These are phyloP conservation scores for Cinnamomum chago DNA, from an alignment of 164 flowering plant species.

Conservation along the genomic window DNA sequence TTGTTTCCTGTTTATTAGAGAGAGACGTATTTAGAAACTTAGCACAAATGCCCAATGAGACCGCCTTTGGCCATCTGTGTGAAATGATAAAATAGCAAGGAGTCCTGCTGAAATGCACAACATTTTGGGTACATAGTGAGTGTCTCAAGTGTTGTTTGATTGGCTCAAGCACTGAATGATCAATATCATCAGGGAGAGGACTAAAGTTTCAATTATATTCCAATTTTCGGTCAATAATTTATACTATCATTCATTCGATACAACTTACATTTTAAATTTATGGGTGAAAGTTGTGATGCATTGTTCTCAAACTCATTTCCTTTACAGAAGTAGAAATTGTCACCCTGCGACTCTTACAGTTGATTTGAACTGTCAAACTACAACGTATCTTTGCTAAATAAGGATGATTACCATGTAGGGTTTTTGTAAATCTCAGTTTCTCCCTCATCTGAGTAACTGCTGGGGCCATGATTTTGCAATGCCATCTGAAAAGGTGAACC, in stretches of 20 bases:
- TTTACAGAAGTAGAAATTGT: background rate
- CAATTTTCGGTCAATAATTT: no score
- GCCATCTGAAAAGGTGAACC: background rate
- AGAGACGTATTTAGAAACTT: no score
- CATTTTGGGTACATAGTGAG: no score
- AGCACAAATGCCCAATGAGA: no score
- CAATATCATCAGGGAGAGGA: no score
- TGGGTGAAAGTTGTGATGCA: background rate
- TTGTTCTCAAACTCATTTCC: background rate
- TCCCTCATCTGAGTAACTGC: background rate
- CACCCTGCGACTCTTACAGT: background rate
- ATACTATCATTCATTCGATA: background rate
- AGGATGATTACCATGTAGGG: background rate
- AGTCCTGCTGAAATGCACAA: no score
- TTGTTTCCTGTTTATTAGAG: no score
- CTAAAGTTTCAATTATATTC: no score
- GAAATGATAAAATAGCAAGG: no score
- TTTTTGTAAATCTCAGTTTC: background rate
- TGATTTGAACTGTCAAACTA: background rate
- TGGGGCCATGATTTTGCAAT: background rate
- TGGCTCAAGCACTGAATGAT: no score
- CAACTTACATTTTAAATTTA: background rate
- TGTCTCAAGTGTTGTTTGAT: no score
- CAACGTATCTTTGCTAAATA: background rate
- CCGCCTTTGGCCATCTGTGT: no score